Evolutionary conservation across 768 basidiomycete species (phyloP), one percentile per base, ranked within the genome.

Genomic region (Sistotremastrum niveocremeum): DNA sequence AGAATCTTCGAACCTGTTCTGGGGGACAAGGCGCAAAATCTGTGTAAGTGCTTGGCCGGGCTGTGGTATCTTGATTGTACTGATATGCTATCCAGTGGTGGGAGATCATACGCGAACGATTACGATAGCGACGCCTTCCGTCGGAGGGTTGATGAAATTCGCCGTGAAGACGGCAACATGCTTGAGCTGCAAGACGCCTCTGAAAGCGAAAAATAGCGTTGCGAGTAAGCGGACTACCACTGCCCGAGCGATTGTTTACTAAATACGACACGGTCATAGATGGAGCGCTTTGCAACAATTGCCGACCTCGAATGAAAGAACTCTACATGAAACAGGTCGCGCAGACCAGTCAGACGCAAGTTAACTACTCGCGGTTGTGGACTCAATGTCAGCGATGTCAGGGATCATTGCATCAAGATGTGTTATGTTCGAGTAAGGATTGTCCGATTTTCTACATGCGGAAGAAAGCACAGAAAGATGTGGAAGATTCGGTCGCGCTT

Each of bases 381-480:
- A 98, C 95, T 1, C 94, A 98, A 58, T 99, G 95, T 55, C 95
- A 99, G 58, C 76, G 95, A 29, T 99, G 95, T 68, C 95, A 99
- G 60, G 95, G 95, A 9, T 99, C 95, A 11, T 69, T 99, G 41
- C 95, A 99, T 65, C 91, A 95, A 87, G 95, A 99, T 58, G 95
- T 98, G 6, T 68, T 99, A 31, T 99, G 94, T 59, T 85, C 88
- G 0, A 91, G 87, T 58, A 93, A 87, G 58, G 95, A 99, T 64
- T 99, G 95, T 54, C 95, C 95, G 0, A 98, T 98, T 49, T 99
- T 93, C 64, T 99, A 99, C 60, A 90, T 95, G 82, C 70, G 95
- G 38, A 97, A 97, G 68, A 97, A 97, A 57, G 82, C 93, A 6
- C 95, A 98, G 63, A 97, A 97, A 61, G 94, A 98, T 57, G 95